A percentile compares a stretch with the other conserved stretches of the same genome.
Evolutionary conservation across 345 rosid species (phyloP).

Genomic region (Trapa bicornis): DNA sequence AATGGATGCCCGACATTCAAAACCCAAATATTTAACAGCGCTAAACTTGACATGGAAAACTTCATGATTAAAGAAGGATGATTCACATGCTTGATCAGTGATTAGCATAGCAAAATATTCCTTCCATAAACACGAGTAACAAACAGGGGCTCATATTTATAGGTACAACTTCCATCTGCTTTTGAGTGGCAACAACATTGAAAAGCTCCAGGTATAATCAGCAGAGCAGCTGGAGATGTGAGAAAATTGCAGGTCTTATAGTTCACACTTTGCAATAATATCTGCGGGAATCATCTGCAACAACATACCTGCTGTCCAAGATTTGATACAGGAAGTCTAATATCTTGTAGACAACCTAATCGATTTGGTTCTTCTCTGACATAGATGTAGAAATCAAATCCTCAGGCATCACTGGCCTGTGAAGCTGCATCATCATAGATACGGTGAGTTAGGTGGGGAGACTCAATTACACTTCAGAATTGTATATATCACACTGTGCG

Average conservation of each 20-base stretch:
- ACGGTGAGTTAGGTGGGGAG: background rate
- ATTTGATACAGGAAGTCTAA: background rate
- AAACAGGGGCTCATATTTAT: too few relatives aligned
- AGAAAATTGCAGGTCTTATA: background rate
- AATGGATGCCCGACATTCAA: too few relatives aligned
- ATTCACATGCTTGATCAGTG: too few relatives aligned
- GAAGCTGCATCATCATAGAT: slow-evolving; percentile 38
- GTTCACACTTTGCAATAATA: background rate
- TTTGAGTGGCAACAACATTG: too few relatives aligned
- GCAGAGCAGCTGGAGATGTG: background rate
- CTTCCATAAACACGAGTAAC: too few relatives aligned
- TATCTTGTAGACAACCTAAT: background rate
- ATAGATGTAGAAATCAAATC: slow-evolving; percentile 17
- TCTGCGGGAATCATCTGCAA: background rate
- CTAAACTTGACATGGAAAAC: too few relatives aligned
- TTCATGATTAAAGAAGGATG: too few relatives aligned
- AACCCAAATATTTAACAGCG: too few relatives aligned
- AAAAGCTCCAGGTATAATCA: too few relatives aligned
- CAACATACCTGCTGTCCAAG: background rate
- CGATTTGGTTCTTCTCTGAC: background rate
- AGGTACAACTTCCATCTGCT: too few relatives aligned
- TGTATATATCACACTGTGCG: background rate
- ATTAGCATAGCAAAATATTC: too few relatives aligned
- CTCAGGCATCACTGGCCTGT: slow-evolving; percentile 52
- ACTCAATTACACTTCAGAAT: background rate